Base-by-base conservation (phyloP, 306 rosid species). In the Pterocarpus santalinus region DNA sequence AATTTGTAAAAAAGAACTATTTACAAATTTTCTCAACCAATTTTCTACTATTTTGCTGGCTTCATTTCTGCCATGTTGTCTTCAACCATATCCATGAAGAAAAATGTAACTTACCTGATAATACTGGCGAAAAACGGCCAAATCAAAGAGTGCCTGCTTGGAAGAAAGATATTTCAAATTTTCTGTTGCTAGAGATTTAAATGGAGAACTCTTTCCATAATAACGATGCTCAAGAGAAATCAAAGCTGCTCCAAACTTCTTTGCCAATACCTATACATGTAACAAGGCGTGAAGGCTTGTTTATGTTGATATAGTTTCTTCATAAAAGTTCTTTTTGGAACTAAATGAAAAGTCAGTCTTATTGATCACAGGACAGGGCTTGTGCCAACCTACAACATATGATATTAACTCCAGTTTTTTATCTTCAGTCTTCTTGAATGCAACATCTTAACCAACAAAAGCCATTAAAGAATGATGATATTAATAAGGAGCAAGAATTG, bases 141-240 rank as follows among this genome's bases (percentile, higher is more conserved):
- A 86, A 87, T 95, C 99, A 81, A 84, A 91, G 84, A 95, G 97
- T 51, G 99, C 97, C 82, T 95, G 99, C 88, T 95, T 93, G 58
- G 99, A 93, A 16, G 99, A 95, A 72, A 95, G 90, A 81, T 90
- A 93, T 64, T 87, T 91, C 92, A 95, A 86, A 83, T 95, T 95
- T 73, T 90, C 89, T 0, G 99, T 91, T 15, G 86, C 77, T 51
- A 86, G 88, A 14, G 92, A 89, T 44, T 90, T 79, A 70, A 91
- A 91, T 15, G 97, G 97, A 53, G 91, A 83, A 72, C 97, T 95
- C 80, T 85, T 82, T 70, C 99, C 99, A 55, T 95, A 95, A 84
- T 93, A 95, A 15, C 97, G 95, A 88, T 95, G 99, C 91, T 95
- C 99, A 15, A 90, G 95, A 78, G 97, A 80, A 84, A 95, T 97